Base-by-base conservation (phyloP, 106 monocot genomes). In the Dendrobium nobile region DNA sequence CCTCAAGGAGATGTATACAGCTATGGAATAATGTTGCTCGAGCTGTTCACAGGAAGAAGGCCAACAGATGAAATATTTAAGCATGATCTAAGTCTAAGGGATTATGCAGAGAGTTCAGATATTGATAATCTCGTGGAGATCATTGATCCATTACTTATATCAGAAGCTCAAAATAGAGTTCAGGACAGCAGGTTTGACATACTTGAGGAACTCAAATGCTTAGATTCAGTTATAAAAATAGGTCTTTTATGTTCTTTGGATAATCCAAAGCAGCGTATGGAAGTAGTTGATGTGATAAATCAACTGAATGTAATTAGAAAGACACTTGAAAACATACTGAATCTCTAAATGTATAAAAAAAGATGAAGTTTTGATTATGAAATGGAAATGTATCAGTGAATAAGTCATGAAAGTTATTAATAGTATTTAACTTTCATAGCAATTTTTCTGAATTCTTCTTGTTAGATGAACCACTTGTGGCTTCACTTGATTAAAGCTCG, bases 1-100 rank as follows among this genome's bases (percentile, higher is more conserved):
- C 27, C 76, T 48, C 76, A 48, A 24, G 76, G 76, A 48, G 76
- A 76, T 48, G 76, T 76, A 0, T 76, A 76, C 27, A 47, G 48
- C 47, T 76, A 47, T 24, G 76, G 76, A 47, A 76, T 76, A 9
- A 45, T 76, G 7, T 22, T 76, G 20, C 76, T 76, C 1, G 76
- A 76, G 47, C 47, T 76, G 1, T 48, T 76, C 47, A 47, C 76
- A 26, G 48, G 76, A 7, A 76, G 47, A 37, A 76, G 76, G 13
- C 76, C 76, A 22, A 48, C 47, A 33, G 76, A 76, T 76, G 76
- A 76, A 24, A 76, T 27, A 11, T 76, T 76, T 20, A 9, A 47
- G 76, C 45, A 76, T 10, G 76, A 44, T 3, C n/a, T 76, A 22
- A 76, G 76, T 37, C 76, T 76, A 4, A 37, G 48, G 9, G 48